Conservation (phyloP, 2,329 filamentous ascomycete genomes). For the Clarireedia homoeocarpa region DNA sequence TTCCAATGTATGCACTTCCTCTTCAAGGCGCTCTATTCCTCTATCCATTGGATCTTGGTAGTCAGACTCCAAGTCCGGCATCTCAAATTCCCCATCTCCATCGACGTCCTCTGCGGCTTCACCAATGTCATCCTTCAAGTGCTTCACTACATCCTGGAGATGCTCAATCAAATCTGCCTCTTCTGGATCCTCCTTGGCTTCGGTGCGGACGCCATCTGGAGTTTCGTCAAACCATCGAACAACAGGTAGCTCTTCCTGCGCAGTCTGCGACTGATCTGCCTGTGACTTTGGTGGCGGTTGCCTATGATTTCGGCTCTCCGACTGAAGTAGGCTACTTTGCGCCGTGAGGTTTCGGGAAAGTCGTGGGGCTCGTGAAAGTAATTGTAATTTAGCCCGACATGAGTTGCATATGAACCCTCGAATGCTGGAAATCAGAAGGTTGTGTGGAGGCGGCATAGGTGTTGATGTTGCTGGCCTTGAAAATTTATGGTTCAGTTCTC, state of each 20-base stretch:
- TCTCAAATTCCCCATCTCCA: conserved; percentile 8
- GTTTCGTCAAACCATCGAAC: conserved; percentile 25
- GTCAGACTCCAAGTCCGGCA: conserved; percentile 9
- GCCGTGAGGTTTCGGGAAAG: conserved; percentile 18
- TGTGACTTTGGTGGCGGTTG: not conserved
- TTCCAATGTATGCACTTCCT: conserved; percentile 9
- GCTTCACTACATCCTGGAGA: conserved; percentile 6
- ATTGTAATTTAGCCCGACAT: conserved; percentile 26
- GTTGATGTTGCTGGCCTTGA: conserved; percentile 13
- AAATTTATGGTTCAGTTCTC: conserved; percentile 1
- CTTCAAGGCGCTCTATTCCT: conserved; percentile 5
- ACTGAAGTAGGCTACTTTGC: conserved; percentile 5
- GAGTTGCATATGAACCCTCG: conserved; percentile 28
- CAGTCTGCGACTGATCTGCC: not conserved
- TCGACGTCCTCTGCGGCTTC: conserved; percentile 7
- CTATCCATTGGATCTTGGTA: conserved; percentile 7
- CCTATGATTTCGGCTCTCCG: conserved; percentile 2
- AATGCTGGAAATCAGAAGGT: conserved; percentile 20
- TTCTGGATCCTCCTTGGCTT: conserved; percentile 18
- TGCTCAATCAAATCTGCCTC: conserved; percentile 6
- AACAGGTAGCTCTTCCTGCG: conserved; percentile 5
- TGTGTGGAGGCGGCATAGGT: conserved; percentile 28
- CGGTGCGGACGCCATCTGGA: conserved; percentile 23
- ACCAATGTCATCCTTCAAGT: conserved; percentile 6
- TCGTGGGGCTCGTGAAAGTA: conserved; percentile 16